phyloP scores from a whole-genome alignment of 164 flowering plant species.

The Aristolochia fimbriata region DNA sequence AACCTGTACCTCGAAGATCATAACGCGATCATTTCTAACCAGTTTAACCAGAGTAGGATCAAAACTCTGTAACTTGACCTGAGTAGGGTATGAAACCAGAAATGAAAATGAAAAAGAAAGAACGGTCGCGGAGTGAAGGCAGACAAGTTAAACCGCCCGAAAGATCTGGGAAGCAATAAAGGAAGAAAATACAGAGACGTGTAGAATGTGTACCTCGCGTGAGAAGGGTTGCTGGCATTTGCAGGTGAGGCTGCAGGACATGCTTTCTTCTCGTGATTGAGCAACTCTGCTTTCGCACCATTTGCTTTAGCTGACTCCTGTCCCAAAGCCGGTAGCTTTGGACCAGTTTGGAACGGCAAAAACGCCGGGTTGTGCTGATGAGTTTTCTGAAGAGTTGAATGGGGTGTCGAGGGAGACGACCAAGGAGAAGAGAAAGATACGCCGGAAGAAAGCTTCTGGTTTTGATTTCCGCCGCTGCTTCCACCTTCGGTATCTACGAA shows the following conservation, averaged over 20 bases:
- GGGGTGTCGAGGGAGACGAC: constrained; percentile 14
- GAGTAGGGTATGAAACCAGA: too few relatives aligned
- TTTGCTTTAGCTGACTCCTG: constrained; percentile 49
- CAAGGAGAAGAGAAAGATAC: constrained; percentile 9
- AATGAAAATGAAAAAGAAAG: too few relatives aligned
- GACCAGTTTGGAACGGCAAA: constrained; percentile 20
- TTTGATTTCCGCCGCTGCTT: constrained; percentile 11
- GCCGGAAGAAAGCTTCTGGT: constrained; percentile 15
- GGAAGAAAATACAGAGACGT: background rate
- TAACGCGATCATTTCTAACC: too few relatives aligned
- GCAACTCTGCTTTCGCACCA: constrained; percentile 37
- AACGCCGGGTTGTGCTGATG: constrained; percentile 21
- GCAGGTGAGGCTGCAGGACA: constrained; percentile 30
- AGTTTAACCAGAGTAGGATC: too few relatives aligned
- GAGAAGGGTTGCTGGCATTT: constrained; percentile 56
- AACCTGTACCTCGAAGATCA: too few relatives aligned
- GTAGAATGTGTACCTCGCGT: constrained; percentile 50
- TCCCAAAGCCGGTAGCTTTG: constrained; percentile 20
- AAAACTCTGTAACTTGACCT: too few relatives aligned
- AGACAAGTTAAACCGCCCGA: background rate
- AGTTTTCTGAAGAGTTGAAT: constrained; percentile 12
- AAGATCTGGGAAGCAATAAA: background rate
- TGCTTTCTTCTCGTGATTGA: constrained; percentile 39
- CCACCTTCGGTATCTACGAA: constrained; percentile 11
- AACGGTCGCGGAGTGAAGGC: background rate